Percentiles rank a stretch among this genome's conserved stretches.
phyloP scores from a whole-genome alignment of 306 rosid genomes.

The Prunus mongolica region DNA sequence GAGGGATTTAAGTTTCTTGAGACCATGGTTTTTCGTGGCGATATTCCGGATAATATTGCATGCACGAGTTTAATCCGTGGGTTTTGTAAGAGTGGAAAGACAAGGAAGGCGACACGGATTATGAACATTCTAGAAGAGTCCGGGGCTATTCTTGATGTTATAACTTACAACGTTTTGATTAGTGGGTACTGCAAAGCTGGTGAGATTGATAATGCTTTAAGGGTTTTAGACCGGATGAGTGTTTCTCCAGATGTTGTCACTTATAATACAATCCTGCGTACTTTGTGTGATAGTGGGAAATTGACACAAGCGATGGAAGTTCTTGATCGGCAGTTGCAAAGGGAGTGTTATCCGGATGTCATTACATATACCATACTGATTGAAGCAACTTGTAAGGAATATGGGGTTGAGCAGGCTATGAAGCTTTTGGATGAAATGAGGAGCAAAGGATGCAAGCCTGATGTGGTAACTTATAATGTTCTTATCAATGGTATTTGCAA shows the following conservation, averaged over 20 bases:
- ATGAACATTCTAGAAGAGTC: conserved; percentile 73
- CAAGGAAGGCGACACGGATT: conserved; percentile 65
- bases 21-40: conserved; percentile 54
- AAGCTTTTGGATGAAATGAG: conserved; percentile 87
- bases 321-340: conserved; percentile 65
- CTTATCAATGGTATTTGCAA: conserved; percentile 88
- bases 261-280: conserved; percentile 71
- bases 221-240: conserved; percentile 76
- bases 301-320: conserved; percentile 89
- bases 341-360: conserved; percentile 90
- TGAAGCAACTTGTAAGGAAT: conserved; percentile 87
- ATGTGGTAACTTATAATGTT: conserved; percentile 86
- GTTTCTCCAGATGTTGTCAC: conserved; percentile 89
- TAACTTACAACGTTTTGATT: conserved; percentile 81
- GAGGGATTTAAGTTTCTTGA: conserved; percentile 63
- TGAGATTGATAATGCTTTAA: conserved; percentile 71
- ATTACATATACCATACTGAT: conserved; percentile 85
- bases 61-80: conserved; percentile 82
- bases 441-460: conserved; percentile 78
- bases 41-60: conserved; percentile 69
- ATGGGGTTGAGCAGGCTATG: conserved; percentile 87
- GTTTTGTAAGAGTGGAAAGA: conserved; percentile 60
- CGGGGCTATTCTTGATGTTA: conserved; percentile 78
- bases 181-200: conserved; percentile 82
- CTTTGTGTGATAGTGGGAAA: conserved; percentile 74